Conservation (phyloP, 306 rosid genomes). For the Rosa lucieae region DNA sequence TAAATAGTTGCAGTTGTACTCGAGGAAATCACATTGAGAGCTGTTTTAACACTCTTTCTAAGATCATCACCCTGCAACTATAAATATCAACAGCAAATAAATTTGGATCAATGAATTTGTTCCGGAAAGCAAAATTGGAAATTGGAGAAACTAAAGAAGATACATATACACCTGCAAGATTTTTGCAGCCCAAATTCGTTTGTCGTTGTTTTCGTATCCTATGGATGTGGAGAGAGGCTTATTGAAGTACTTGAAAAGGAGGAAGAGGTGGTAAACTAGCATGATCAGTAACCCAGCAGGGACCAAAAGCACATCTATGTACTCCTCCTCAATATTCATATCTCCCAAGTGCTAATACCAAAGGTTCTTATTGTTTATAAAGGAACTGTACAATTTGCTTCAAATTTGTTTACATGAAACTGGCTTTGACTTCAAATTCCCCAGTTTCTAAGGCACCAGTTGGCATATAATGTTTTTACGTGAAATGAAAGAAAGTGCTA, state of each 20-base stretch:
- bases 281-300: conserved; percentile 2
- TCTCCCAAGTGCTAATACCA: background rate
- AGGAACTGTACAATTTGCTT: background rate
- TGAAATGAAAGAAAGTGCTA: background rate
- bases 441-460: background rate
- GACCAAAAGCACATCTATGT: background rate
- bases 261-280: background rate
- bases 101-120: background rate
- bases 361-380: background rate
- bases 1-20: conserved; percentile 51
- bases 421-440: background rate
- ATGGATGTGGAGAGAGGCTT: conserved; percentile 9
- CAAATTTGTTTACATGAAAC: background rate
- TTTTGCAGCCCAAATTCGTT: background rate
- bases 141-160: background rate
- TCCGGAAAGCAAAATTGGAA: background rate
- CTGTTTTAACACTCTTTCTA: conserved; percentile 17
- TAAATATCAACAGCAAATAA: background rate
- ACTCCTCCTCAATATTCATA: background rate
- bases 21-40: conserved; percentile 44
- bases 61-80: conserved; percentile 35
- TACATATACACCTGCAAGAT: background rate
- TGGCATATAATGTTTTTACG: background rate
- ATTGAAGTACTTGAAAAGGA: background rate
- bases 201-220: conserved; percentile 1